phyloP scores from a whole-genome alignment of 169 alveolate genomes.

The Plasmodium relictum region DNA sequence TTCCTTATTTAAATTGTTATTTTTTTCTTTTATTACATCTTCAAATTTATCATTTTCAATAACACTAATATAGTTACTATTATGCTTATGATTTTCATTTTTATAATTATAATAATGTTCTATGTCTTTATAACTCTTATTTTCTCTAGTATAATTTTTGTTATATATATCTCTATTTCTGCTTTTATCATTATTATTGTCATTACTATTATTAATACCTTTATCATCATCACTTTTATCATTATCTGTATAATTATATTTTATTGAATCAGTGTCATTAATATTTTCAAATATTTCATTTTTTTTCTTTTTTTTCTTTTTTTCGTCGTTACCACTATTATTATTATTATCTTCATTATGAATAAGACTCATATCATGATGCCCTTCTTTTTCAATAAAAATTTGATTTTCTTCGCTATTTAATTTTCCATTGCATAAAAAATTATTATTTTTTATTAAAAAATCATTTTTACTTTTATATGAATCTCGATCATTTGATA shows the following conservation, averaged over 20 bases:
- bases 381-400: background rate
- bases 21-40: no score
- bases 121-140: background rate
- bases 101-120: background rate
- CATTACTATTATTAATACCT: background rate
- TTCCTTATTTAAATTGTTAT: no score
- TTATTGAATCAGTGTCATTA: background rate
- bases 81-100: background rate
- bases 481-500: no score
- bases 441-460: no score
- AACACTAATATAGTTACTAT: no score
- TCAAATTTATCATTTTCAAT: no score
- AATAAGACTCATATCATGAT: background rate
- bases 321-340: background rate
- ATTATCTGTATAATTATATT: background rate
- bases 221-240: constrained; percentile 1
- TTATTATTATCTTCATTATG: background rate
- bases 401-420: no score
- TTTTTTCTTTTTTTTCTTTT: background rate
- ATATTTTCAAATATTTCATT: background rate
- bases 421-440: no score
- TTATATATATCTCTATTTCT: background rate
- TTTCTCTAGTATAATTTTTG: background rate
- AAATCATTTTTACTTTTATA: no score
- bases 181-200: background rate